Percentiles rank a stretch among this genome's conserved stretches.
These are phyloP conservation scores for Geranium brycei DNA, from an alignment of 345 rosid species.

Conservation along the genomic window DNA sequence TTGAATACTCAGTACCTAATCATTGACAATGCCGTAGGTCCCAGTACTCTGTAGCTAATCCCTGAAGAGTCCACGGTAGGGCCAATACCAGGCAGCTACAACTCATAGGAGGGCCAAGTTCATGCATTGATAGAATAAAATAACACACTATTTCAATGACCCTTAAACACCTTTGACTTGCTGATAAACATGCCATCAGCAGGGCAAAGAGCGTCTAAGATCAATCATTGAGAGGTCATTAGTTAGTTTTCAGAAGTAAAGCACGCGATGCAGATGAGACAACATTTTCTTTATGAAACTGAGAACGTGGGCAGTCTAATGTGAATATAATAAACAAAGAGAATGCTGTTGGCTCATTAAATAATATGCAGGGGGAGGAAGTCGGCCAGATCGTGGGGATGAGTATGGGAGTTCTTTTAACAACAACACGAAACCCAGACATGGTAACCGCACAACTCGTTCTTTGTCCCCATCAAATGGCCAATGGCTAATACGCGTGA, in stretches of 20 bases:
- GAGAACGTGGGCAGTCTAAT: slow-evolving; percentile 30
- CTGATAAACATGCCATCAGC: slow-evolving; percentile 11
- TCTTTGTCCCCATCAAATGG: slow-evolving; percentile 20
- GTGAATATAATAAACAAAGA: slow-evolving; percentile 13
- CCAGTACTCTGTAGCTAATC: slow-evolving; percentile 12
- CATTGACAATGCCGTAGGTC: slow-evolving; percentile 1
- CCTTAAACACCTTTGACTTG: slow-evolving; percentile 13
- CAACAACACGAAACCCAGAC: slow-evolving; percentile 10
- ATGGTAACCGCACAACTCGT: slow-evolving; percentile 27
- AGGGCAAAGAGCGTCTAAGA: slow-evolving; percentile 8
- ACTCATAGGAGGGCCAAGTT: slow-evolving; percentile 28
- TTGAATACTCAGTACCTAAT: neutral
- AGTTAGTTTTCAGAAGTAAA: slow-evolving; percentile 2
- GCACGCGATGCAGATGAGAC: slow-evolving; percentile 5
- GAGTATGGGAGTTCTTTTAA: slow-evolving; percentile 16
- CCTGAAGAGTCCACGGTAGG: slow-evolving; percentile 33
- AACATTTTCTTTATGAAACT: slow-evolving; percentile 5
- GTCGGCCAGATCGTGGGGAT: slow-evolving; percentile 36
- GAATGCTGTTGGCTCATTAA: slow-evolving; percentile 16
- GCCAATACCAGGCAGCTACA: slow-evolving; percentile 32
- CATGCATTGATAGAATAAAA: slow-evolving; percentile 23
- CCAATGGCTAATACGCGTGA: neutral
- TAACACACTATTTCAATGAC: slow-evolving; percentile 6
- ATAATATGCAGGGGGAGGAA: slow-evolving; percentile 7
- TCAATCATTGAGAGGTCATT: slow-evolving; percentile 19